These are phyloP conservation scores for Solanum phureja DNA, from an alignment of 257 asterid genomes.

Conservation along the genomic window DNA sequence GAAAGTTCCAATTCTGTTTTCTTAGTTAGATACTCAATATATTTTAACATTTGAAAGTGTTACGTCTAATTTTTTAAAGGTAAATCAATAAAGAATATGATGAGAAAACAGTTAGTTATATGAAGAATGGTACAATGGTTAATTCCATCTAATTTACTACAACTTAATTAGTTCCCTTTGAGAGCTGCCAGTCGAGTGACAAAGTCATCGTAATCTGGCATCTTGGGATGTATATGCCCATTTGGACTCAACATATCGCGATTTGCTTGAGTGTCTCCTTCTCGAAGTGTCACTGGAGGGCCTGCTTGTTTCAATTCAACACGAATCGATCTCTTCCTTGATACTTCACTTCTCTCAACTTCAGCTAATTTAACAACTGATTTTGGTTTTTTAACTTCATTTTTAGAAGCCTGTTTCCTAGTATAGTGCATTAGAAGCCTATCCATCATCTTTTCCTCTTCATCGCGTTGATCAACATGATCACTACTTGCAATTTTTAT, in stretches of 20 bases:
- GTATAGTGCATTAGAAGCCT: constrained; percentile 52
- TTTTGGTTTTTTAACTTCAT: constrained; percentile 6
- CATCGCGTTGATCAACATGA: constrained; percentile 10
- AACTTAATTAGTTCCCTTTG: background rate
- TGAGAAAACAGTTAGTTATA: background rate
- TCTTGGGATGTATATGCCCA: constrained; percentile 57
- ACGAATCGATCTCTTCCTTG: constrained; percentile 33
- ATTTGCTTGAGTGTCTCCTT: constrained; percentile 27
- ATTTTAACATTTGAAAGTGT: no score
- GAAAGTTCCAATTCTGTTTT: no score
- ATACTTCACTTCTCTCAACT: background rate
- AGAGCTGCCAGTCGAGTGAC: constrained; percentile 49
- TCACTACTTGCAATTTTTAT: constrained; percentile 1
- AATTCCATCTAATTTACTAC: background rate
- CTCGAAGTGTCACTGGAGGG: constrained; percentile 16
- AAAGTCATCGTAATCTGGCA: constrained; percentile 74
- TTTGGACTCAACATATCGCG: constrained; percentile 19
- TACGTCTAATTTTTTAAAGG: no score
- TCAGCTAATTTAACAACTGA: background rate
- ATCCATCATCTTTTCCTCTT: constrained; percentile 51
- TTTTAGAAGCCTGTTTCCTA: constrained; percentile 16
- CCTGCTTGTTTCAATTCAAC: constrained; percentile 6
- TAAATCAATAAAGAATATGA: background rate
- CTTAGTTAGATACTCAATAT: no score
- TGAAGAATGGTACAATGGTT: background rate